phyloP scores from a whole-genome alignment of 257 asterid genomes.

The Ligustrum vulgare region DNA sequence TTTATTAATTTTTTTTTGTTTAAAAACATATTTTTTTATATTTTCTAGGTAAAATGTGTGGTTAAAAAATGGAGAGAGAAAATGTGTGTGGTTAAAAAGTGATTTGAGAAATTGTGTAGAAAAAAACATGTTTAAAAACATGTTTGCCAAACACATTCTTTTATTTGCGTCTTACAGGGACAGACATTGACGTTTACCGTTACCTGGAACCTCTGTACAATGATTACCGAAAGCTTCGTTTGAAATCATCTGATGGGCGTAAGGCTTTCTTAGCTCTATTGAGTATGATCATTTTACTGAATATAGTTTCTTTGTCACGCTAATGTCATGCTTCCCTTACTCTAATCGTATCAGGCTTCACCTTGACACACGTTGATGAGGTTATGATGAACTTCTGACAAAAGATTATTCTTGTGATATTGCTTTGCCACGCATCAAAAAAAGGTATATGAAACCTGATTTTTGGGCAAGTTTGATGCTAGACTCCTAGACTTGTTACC shows the following conservation, averaged over 20 bases:
- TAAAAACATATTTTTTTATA: too few relatives aligned
- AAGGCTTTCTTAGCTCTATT: constrained; percentile 18
- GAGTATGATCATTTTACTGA: not conserved
- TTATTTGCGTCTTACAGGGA: too few relatives aligned
- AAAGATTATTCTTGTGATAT: constrained; percentile 90
- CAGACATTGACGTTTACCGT: constrained; percentile 79
- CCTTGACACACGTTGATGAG: constrained; percentile 88
- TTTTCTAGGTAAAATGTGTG: too few relatives aligned
- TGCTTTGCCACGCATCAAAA: constrained; percentile 84
- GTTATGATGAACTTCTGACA: constrained; percentile 76
- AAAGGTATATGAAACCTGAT: constrained; percentile 48
- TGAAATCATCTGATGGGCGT: constrained; percentile 65
- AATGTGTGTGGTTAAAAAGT: too few relatives aligned
- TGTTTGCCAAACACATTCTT: too few relatives aligned
- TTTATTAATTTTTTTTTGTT: too few relatives aligned
- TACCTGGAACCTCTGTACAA: constrained; percentile 91
- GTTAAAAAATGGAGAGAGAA: too few relatives aligned
- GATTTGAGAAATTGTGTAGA: too few relatives aligned
- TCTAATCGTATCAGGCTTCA: constrained; percentile 45
- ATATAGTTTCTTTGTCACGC: not conserved
- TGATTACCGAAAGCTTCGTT: constrained; percentile 88
- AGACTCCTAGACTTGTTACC: constrained; percentile 8
- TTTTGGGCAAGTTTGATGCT: constrained; percentile 10
- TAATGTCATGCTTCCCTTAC: constrained; percentile 3
- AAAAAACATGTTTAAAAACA: too few relatives aligned